Evolutionary conservation across 2,329 filamentous ascomycete genomes (phyloP).

Genomic region (Pseudophaeomoniella oleicola): DNA sequence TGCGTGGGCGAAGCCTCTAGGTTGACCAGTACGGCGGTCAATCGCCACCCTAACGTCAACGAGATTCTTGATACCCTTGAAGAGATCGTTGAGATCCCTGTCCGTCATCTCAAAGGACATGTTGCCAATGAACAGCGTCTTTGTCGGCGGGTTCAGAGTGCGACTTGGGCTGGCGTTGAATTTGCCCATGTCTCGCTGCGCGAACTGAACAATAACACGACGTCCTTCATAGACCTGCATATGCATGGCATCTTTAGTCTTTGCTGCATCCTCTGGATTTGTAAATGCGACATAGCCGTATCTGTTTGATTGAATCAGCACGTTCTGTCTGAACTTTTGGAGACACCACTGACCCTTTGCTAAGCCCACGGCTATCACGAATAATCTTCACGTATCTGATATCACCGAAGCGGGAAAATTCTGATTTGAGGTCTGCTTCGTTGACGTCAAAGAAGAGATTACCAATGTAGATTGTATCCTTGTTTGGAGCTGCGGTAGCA

Average conservation of each 20-base stretch:
- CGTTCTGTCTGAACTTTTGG: slow-evolving; percentile 2
- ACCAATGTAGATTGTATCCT: slow-evolving; percentile 44
- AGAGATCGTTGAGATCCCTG: slow-evolving; percentile 63
- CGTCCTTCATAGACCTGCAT: slow-evolving; percentile 49
- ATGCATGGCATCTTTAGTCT: slow-evolving; percentile 44
- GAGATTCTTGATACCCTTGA: slow-evolving; percentile 55
- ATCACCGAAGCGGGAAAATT: slow-evolving; percentile 44
- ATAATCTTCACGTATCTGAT: slow-evolving; percentile 41
- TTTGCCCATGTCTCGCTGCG: slow-evolving; percentile 17
- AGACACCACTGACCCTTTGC: slow-evolving; percentile 45
- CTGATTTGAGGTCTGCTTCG: slow-evolving; percentile 42
- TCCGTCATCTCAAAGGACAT: slow-evolving; percentile 78
- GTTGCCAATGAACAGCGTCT: slow-evolving; percentile 70
- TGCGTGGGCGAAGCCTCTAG: slow-evolving; percentile 70
- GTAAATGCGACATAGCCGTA: slow-evolving; percentile 54
- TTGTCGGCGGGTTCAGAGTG: slow-evolving; percentile 34
- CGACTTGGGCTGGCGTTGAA: slow-evolving; percentile 7
- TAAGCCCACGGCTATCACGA: slow-evolving; percentile 47
- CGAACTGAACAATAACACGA: slow-evolving; percentile 47
- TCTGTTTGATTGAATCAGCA: slow-evolving; percentile 24
- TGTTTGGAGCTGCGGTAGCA: background rate
- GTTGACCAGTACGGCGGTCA: slow-evolving; percentile 65
- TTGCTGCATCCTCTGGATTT: slow-evolving; percentile 34
- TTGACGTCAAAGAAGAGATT: slow-evolving; percentile 58
- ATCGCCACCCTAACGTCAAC: slow-evolving; percentile 68